phyloP scores from a whole-genome alignment of 1,284 basidiomycete species.

The Apiotrichum veenhuisii region DNA sequence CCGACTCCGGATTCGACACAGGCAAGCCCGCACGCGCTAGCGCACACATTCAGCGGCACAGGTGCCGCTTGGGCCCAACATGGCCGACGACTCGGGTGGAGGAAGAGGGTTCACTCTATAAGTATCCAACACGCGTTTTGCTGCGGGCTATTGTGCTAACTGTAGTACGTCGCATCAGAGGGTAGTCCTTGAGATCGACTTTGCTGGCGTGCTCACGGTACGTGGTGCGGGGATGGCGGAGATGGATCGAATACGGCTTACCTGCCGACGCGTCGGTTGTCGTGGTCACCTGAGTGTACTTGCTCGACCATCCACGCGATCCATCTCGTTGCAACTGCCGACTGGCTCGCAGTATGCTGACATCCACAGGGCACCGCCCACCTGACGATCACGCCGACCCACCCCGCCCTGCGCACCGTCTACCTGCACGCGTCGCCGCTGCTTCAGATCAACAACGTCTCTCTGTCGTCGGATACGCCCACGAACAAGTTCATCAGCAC shows the following conservation, averaged over 20 bases:
- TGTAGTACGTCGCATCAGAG: slow-evolving; percentile 38
- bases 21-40: not conserved
- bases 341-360: too few relatives aligned
- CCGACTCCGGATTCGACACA: not conserved
- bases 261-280: not conserved
- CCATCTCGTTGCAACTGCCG: too few relatives aligned
- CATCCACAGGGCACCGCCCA: slow-evolving; percentile 36
- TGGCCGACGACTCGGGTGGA: slow-evolving; percentile 20
- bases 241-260: not conserved
- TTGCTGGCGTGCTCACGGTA: slow-evolving; percentile 37
- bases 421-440: slow-evolving; percentile 45
- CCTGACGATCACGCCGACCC: slow-evolving; percentile 44
- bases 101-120: slow-evolving; percentile 24
- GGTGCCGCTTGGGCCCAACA: slow-evolving; percentile 14
- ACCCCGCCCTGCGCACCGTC: slow-evolving; percentile 40
- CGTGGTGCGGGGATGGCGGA: not conserved
- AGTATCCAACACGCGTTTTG: slow-evolving; percentile 1
- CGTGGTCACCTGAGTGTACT: not conserved
- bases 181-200: slow-evolving; percentile 47
- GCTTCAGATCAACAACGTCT: slow-evolving; percentile 39
- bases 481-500: slow-evolving; percentile 56
- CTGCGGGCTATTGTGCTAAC: slow-evolving; percentile 9
- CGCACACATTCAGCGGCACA: not conserved
- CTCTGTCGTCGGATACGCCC: slow-evolving; percentile 41
- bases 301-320: too few relatives aligned